Evolutionary conservation across 441 rosid genomes (phyloP), one percentile per base, ranked within the genome.

Genomic region (Euphorbia schlechtendalii): DNA sequence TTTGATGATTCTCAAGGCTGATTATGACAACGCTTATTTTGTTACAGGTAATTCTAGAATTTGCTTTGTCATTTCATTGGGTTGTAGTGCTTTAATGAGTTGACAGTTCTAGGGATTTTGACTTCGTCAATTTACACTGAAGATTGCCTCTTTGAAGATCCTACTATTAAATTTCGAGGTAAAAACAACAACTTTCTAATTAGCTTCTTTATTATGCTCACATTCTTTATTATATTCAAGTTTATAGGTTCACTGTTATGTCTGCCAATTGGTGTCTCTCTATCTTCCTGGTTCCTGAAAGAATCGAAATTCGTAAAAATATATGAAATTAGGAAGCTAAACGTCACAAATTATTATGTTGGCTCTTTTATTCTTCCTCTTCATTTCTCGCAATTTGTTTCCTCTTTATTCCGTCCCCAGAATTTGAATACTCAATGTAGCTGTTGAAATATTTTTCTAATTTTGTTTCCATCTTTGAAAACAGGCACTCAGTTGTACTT

Each of bases 131-230:
- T 88, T 59, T 90, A 90, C 56, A 76, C 80, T 30, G 78, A 86
- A 70, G 96, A 88, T 65, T 88, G 97, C 66, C 46, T 83, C 64
- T 92, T 90, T 25, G 96, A 84, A 76, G 98, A 92, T 61, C 98
- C 96, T 14, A 92, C 98, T 41, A 88, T 92, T 45, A 84, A 82
- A 64, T 90, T 88, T 59, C 84, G 57, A 59, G 97, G 96, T 90
- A 64, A 73, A 73, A 71, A 64, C 73, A 20, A 21, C 27, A n/a
- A 34, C 27, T 15, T 56, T 36, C 5, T 13, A n/a, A 24, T 8
- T 17, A 4, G n/a, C 9, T 22, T 54, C 32, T 8, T 54, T 24
- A 7, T n/a, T n/a, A n/a, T n/a, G n/a, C n/a, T 2, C 30, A 4
- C 20, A 12, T 13, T 22, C 11, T n/a, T 54, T 32, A 54, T 24